Percentiles rank a stretch among this genome's conserved stretches.
phyloP scores from a whole-genome alignment of 2,329 filamentous ascomycete genomes.

The Escovopsis sp. region DNA sequence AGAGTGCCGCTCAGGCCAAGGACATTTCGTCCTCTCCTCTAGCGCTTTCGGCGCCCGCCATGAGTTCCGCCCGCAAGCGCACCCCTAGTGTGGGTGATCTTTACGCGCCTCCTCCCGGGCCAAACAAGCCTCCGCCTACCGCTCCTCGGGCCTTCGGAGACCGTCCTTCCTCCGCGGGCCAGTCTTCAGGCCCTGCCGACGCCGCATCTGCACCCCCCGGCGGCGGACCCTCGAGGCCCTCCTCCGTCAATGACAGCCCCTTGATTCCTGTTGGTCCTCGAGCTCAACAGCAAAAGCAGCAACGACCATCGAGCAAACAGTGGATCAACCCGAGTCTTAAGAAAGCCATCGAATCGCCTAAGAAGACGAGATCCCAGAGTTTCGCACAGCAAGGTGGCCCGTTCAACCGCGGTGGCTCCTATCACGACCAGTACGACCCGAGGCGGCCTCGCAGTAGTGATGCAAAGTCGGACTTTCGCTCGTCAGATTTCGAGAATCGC shows the following conservation, averaged over 20 bases:
- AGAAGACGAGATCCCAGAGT: constrained; percentile 33
- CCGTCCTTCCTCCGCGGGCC: constrained; percentile 29
- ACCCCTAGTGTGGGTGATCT: constrained; percentile 19
- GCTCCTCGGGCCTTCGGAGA: constrained; percentile 38
- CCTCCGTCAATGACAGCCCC: constrained; percentile 25
- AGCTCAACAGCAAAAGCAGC: constrained; percentile 31
- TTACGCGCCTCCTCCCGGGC: constrained; percentile 15
- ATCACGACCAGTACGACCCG: constrained; percentile 23
- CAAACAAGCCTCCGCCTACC: constrained; percentile 37
- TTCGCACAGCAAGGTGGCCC: constrained; percentile 28
- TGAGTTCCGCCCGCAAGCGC: constrained; percentile 39
- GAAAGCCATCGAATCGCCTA: constrained; percentile 37
- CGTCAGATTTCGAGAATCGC: constrained; percentile 19
- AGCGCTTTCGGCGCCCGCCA: constrained; percentile 43
- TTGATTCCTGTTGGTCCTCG: constrained; percentile 40
- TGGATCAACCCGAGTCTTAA: constrained; percentile 43
- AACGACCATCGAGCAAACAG: constrained; percentile 41
- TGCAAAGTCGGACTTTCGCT: constrained; percentile 29
- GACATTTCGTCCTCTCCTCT: constrained; percentile 39
- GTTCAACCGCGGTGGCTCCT: constrained; percentile 22
- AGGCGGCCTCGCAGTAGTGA: constrained; percentile 39
- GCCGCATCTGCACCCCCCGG: constrained; percentile 16
- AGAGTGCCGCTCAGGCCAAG: constrained; percentile 30
- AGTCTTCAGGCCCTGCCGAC: constrained; percentile 22
- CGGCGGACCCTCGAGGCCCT: constrained; percentile 29